A percentile compares a stretch with the other conserved stretches of the same genome.
Evolutionary conservation across 106 monocot species (phyloP).

Genomic region (Apostasia shenzhenica): DNA sequence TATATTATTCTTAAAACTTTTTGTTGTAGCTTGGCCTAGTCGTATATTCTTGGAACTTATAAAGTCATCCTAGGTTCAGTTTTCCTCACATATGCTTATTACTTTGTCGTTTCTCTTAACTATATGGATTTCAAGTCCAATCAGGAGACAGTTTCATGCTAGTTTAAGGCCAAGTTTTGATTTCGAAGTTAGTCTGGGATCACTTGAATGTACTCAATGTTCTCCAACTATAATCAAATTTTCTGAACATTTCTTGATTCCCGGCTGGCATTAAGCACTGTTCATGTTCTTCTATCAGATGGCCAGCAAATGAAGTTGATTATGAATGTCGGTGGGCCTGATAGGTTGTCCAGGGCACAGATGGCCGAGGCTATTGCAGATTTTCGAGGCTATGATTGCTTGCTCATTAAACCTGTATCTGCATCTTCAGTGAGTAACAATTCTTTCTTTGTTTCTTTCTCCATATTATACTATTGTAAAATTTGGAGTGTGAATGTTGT

Average conservation of each 20-base stretch:
- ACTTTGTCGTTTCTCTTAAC: no score
- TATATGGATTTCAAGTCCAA: no score
- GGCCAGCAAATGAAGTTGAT: slow-evolving; percentile 53
- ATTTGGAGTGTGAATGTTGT: no score
- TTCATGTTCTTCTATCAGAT: slow-evolving; percentile 31
- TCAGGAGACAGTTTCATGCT: no score
- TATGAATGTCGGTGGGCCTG: slow-evolving; percentile 78
- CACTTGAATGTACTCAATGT: background rate
- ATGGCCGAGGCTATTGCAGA: slow-evolving; percentile 82
- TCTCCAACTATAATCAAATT: background rate
- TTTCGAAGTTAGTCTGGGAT: no score
- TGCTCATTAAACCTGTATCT: slow-evolving; percentile 73
- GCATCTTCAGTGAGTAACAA: slow-evolving; percentile 53
- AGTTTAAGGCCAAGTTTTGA: no score
- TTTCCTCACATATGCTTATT: no score
- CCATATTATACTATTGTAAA: background rate
- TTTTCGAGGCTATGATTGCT: slow-evolving; percentile 42
- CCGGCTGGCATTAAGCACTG: background rate
- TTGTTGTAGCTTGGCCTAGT: no score
- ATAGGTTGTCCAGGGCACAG: slow-evolving; percentile 70
- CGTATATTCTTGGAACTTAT: no score
- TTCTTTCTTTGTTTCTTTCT: background rate
- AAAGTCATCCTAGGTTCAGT: no score
- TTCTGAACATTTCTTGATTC: background rate
- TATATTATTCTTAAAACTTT: no score